Evolutionary conservation across 805 yeast genomes (phyloP).

Genomic region (Candida golubevii): DNA sequence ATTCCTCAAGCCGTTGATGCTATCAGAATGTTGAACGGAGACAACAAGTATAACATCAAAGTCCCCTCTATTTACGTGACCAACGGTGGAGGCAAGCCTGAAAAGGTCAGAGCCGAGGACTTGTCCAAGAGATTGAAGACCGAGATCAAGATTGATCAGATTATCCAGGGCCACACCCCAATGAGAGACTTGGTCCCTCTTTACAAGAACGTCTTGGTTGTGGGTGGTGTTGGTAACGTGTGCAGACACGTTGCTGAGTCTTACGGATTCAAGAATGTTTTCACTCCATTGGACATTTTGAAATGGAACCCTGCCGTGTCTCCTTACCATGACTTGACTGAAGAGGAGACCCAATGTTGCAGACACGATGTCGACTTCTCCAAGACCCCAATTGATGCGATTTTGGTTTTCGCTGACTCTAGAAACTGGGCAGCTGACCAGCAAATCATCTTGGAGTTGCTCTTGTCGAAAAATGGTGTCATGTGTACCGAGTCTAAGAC

Average conservation of each 20-base stretch:
- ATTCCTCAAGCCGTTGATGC: slow-evolving; percentile 79
- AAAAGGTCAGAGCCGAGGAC: slow-evolving; percentile 67
- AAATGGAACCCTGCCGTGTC: slow-evolving; percentile 84
- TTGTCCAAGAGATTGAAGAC: slow-evolving; percentile 56
- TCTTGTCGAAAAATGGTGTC: slow-evolving; percentile 70
- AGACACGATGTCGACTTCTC: slow-evolving; percentile 56
- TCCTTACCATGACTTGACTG: slow-evolving; percentile 76
- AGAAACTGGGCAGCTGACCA: slow-evolving; percentile 93
- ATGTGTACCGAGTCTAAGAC: slow-evolving; percentile 79
- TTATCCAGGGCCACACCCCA: slow-evolving; percentile 92
- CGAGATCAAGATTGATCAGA: slow-evolving; percentile 68
- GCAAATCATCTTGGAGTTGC: slow-evolving; percentile 79
- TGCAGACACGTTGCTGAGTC: slow-evolving; percentile 79
- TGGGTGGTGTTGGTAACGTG: slow-evolving; percentile 84
- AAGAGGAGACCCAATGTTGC: slow-evolving; percentile 58
- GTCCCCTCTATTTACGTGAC: slow-evolving; percentile 80
- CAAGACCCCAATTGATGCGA: slow-evolving; percentile 67
- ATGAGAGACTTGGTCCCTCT: slow-evolving; percentile 74
- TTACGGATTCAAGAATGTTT: slow-evolving; percentile 81
- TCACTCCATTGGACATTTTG: slow-evolving; percentile 76
- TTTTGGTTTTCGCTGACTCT: slow-evolving; percentile 86
- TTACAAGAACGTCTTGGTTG: slow-evolving; percentile 73
- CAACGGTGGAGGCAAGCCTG: slow-evolving; percentile 90
- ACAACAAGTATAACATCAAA: slow-evolving; percentile 66
- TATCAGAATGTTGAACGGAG: slow-evolving; percentile 66